Evolutionary conservation across 129 eudicot genomes (phyloP), one percentile per base, ranked within the genome.

Genomic region (Escallonia rubra): DNA sequence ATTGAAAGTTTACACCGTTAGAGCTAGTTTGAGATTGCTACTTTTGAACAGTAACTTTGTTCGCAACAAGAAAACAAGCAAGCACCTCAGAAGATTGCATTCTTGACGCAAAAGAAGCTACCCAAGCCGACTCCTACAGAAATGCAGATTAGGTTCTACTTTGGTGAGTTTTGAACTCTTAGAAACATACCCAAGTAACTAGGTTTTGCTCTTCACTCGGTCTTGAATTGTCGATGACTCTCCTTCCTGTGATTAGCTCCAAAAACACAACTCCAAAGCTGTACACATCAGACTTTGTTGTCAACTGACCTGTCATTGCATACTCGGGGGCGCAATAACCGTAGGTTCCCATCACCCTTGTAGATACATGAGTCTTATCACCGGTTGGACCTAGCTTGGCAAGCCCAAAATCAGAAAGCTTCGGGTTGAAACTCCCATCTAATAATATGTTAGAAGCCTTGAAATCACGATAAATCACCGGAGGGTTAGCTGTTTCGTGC

Each of bases 251-350:
- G 80, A 93, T 93, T 16, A 93, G 55, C 79, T 93, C 99, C 80
- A 93, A 76, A 48, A 93, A 89, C 80, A 93, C 99, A 6, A 92
- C 98, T 57, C 96, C 96, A 78, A 92, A 92, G 75, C 98, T 92
- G 13, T 92, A 92, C 2, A 93, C 95, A 47, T 93, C 99, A 0
- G 99, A 89, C 66, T 86, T 93, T 42, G 95, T 73, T 16, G 96
- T 81, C 69, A 93, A 73, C 34, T 81, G 81, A 6, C 99, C 99
- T 0, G 95, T 89, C 68, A 78, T 61, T n/a, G 90, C 96, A 65
- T 89, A 93, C 72, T 89, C 99, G 2, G 99, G 99, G 40, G 98
- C 96, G 43, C 96, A 92, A 65, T 92, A 89, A 53, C 98, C 98
- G 38, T 86, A 92, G 40, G 99, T 89, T 50, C 99, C 99, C 96